Base-by-base conservation (phyloP, 495 filamentous ascomycete genomes). In the Daldinia loculata region DNA sequence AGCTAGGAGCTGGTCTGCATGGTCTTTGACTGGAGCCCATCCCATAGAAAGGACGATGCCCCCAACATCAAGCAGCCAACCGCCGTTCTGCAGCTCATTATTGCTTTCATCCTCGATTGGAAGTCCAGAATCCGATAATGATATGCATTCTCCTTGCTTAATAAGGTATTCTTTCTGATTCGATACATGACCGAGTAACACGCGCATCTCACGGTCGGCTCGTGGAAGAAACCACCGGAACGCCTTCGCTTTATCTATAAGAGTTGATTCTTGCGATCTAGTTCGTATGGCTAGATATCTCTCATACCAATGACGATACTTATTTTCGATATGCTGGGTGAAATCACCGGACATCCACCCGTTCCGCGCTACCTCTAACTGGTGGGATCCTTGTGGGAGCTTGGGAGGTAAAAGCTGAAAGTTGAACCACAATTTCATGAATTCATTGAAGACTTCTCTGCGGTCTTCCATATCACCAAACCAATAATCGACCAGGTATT, bases 11-110 rank as follows among this genome's bases (percentile, higher is more conserved):
- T 85, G 83, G 17, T 71, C 63, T 27, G 70, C 63, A 19, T 72
- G 63, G 26, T 69, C 63, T 43, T 72, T 52, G n/a, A 75, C 56
- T 3, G 82, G 81, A 3, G 79, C 81, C 83, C 83, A 85, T 12
- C 68, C 78, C 68, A 84, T 75, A 12, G 79, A 77, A 27, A 84
- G 72, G 11, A 80, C 76, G 30, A 84, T 78, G 53, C 83, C 81
- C 26, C 80, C 83, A 5, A 80, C 77, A 62, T 85, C 77, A 48
- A 85, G 63, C 61, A 83, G 74, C 81, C 81, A 84, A 9, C 83
- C 81, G 11, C 59, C 74, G 12, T 75, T 59, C 19, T 52, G 64
- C 6, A 60, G 38, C 22, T 80, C 76, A 0, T 67, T 19, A 7
- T 58, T 51, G 3, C 68, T 66, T 43, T 59, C 50, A 19, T 75